A percentile compares a stretch with the other conserved stretches of the same genome.
These are phyloP conservation scores for Mucor circinelloides DNA, from an alignment of 371 early-diverging fungal genomes.

Conservation along the genomic window DNA sequence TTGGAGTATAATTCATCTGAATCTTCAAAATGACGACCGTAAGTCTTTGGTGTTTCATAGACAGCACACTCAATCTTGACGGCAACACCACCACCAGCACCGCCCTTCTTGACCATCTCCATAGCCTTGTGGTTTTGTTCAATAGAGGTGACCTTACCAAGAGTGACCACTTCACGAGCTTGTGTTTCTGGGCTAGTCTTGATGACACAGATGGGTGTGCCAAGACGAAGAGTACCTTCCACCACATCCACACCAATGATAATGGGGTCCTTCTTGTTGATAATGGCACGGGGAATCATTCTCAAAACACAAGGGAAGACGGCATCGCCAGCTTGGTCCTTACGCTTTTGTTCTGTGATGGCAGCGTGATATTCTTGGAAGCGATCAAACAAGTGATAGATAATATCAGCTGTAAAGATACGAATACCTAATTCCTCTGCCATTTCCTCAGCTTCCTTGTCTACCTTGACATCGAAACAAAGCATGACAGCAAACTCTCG, in stretches of 20 bases:
- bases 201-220: constrained; percentile 97
- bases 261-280: constrained; percentile 98
- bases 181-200: constrained; percentile 79
- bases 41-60: constrained; percentile 89
- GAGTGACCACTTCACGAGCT: constrained; percentile 66
- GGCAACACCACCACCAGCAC: constrained; percentile 89
- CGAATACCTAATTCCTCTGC: constrained; percentile 94
- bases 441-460: constrained; percentile 93
- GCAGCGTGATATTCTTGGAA: constrained; percentile 86
- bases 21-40: constrained; percentile 97
- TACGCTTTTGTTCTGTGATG: constrained; percentile 83
- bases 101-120: constrained; percentile 86
- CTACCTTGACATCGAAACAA: constrained; percentile 99
- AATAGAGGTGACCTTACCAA: constrained; percentile 97
- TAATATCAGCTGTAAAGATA: constrained; percentile 98
- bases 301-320: constrained; percentile 97
- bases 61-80: constrained; percentile 94
- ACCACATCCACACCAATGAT: constrained; percentile 97
- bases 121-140: constrained; percentile 95
- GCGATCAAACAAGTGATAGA: constrained; percentile 99
- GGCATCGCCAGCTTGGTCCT: constrained; percentile 87
- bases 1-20: constrained; percentile 77
- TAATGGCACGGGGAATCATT: constrained; percentile 95
- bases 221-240: constrained; percentile 91
- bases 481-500: constrained; percentile 94